These are phyloP conservation scores for Colletotrichum navitas DNA, from an alignment of 2,329 filamentous ascomycete species.

Conservation along the genomic window DNA sequence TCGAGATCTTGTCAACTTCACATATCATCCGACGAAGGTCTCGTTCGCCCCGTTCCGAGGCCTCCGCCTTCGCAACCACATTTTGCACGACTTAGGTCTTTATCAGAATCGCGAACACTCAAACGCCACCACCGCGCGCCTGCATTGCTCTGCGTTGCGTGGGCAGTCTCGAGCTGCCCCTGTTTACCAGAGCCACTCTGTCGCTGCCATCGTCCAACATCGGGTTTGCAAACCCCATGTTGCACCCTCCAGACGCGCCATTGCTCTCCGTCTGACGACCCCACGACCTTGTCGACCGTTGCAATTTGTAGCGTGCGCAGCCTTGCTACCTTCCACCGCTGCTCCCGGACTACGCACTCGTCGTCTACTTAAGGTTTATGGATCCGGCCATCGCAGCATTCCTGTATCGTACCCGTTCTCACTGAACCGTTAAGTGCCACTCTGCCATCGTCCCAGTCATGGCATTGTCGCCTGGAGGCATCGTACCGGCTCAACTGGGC, in stretches of 20 bases:
- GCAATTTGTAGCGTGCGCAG: background rate
- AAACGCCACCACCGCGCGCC: constrained; percentile 17
- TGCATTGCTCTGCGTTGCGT: constrained; percentile 28
- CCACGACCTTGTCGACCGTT: background rate
- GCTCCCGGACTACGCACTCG: background rate
- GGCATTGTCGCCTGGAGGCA: constrained; percentile 43
- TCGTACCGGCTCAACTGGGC: constrained; percentile 85
- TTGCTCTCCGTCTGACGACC: background rate
- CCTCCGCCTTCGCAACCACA: constrained; percentile 7
- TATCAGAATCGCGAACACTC: constrained; percentile 10
- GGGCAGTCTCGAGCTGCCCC: constrained; percentile 12
- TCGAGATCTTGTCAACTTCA: constrained; percentile 23
- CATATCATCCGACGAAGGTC: constrained; percentile 19
- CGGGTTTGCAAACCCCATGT: constrained; percentile 21
- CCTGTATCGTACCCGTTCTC: constrained; percentile 9
- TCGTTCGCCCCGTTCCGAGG: constrained; percentile 7
- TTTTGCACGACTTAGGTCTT: background rate
- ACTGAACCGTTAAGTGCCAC: constrained; percentile 2
- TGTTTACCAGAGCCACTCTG: background rate
- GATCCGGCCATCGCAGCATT: constrained; percentile 6
- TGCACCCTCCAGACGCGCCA: background rate
- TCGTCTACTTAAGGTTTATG: background rate
- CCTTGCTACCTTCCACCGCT: background rate
- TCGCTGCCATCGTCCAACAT: background rate
- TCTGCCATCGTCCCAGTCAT: constrained; percentile 17